Evolutionary conservation across 805 yeast species (phyloP).

Genomic region (Pichia exigua): DNA sequence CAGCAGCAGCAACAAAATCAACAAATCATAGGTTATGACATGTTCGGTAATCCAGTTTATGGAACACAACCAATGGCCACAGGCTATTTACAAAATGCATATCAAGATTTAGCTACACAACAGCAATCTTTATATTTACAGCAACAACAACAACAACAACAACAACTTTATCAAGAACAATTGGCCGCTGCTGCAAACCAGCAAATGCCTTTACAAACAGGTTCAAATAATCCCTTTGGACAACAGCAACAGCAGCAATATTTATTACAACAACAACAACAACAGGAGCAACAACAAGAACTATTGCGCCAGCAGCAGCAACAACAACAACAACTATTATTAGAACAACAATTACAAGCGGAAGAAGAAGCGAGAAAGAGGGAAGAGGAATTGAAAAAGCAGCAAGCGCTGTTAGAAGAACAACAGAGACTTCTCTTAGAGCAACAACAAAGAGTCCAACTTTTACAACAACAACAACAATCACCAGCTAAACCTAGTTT

Average conservation of each 20-base stretch:
- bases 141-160: conserved; percentile 19
- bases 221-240: conserved; percentile 32
- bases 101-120: conserved; percentile 23
- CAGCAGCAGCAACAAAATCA: conserved; percentile 12
- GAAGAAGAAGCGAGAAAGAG: conserved; percentile 43
- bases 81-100: conserved; percentile 44
- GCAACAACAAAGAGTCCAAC: conserved; percentile 12
- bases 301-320: not conserved
- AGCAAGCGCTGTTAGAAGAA: conserved; percentile 8
- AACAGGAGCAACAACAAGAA: not conserved
- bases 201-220: conserved; percentile 33
- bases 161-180: conserved; percentile 17
- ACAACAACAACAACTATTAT: not conserved
- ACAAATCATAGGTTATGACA: conserved; percentile 37
- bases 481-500: conserved; percentile 36
- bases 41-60: conserved; percentile 62
- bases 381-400: conserved; percentile 29
- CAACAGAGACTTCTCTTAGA: conserved; percentile 7
- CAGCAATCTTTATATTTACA: conserved; percentile 18
- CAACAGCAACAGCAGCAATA: conserved; percentile 10
- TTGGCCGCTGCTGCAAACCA: conserved; percentile 21
- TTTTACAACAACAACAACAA: conserved; percentile 21
- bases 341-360: conserved; percentile 16
- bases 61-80: conserved; percentile 44
- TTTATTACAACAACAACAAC: conserved; percentile 3